Conservation (phyloP, 331 rosid species). For the Rosa hybrid region DNA sequence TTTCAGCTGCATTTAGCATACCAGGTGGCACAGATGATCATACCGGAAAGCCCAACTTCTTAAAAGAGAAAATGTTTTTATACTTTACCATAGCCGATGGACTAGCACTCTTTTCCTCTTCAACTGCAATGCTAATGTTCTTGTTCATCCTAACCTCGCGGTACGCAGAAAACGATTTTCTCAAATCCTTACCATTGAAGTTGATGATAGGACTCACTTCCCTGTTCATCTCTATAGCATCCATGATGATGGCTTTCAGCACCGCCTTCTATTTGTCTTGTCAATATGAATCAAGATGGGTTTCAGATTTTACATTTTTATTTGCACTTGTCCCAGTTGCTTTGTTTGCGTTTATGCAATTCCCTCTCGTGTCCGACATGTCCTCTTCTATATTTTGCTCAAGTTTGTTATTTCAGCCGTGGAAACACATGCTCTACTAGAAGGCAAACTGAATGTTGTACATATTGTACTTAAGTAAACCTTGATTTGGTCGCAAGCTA, state of each 20-base stretch:
- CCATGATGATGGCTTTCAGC: slow-evolving; percentile 26
- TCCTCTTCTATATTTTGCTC: slow-evolving; percentile 13
- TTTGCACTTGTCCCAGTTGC: slow-evolving; percentile 8
- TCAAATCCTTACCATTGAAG: slow-evolving; percentile 21
- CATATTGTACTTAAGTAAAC: too few species aligned
- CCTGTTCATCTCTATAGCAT: slow-evolving; percentile 22
- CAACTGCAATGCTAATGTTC: slow-evolving; percentile 23
- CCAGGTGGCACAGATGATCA: slow-evolving; percentile 31
- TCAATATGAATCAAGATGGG: not conserved
- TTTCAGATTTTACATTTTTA: not conserved
- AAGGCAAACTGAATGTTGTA: too few species aligned
- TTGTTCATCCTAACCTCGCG: slow-evolving; percentile 26
- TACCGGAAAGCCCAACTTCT: slow-evolving; percentile 20
- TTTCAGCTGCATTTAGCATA: slow-evolving; percentile 32
- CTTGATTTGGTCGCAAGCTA: too few species aligned
- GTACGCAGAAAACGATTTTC: slow-evolving; percentile 23
- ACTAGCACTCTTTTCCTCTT: slow-evolving; percentile 18
- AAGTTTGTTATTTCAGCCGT: slow-evolving; percentile 14
- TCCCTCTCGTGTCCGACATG: slow-evolving; percentile 20
- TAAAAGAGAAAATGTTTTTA: not conserved
- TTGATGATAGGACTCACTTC: slow-evolving; percentile 21
- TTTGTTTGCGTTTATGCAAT: slow-evolving; percentile 10
- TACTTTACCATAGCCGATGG: slow-evolving; percentile 28
- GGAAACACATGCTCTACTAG: slow-evolving; percentile 14
- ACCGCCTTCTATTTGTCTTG: slow-evolving; percentile 15